Evolutionary conservation across 2,329 filamentous ascomycete species (phyloP), one percentile per base, ranked within the genome.

Genomic region (Pseudogymnoascus sp.): DNA sequence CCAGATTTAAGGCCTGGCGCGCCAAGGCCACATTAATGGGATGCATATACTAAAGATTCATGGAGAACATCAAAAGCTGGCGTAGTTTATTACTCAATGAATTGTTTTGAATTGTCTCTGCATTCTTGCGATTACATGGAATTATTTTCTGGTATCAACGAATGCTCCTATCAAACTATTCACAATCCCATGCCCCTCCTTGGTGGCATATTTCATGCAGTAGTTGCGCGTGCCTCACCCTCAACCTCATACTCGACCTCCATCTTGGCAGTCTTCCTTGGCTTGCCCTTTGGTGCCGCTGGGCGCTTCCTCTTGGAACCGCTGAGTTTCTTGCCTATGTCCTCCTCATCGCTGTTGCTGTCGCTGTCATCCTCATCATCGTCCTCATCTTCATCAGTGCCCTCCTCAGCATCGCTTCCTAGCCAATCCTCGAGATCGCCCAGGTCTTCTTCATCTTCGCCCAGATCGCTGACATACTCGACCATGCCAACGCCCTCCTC

Each of bases 371-470:
- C 80, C 13, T 81, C 82, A 38, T 81, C 79, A 48, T 81, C 80
- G 2, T 83, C 81, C 4, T 84, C 83, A 1, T 82, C 83, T 4
- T 75, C 74, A 31, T 72, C 75, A 10, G 69, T 73, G 12, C 75
- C 77, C 12, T 74, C 75, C 4, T 74, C 76, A 31, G 74, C 76
- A 71, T 85, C 89, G 65, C 86, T 91, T 68, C 88, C 92, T 59
- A 97, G 80, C 93, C 93, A 97, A 72, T 97, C 93, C 75, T 97
- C 90, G 59, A 97, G 84, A 71, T 92, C 89, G 61, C 83, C 85
- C 17, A 91, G 78, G 68, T 91, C 90, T 63, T 91, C 89, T 64
- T 92, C 90, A 67, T 89, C 89, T 72, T 90, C 91, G 55, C 92
- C 92, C 62, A 96, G 78, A 74, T 97, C 94, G 71, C 90, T 93